Base-by-base conservation (phyloP, 768 basidiomycete species). In the Leucogyrophana mollusca region DNA sequence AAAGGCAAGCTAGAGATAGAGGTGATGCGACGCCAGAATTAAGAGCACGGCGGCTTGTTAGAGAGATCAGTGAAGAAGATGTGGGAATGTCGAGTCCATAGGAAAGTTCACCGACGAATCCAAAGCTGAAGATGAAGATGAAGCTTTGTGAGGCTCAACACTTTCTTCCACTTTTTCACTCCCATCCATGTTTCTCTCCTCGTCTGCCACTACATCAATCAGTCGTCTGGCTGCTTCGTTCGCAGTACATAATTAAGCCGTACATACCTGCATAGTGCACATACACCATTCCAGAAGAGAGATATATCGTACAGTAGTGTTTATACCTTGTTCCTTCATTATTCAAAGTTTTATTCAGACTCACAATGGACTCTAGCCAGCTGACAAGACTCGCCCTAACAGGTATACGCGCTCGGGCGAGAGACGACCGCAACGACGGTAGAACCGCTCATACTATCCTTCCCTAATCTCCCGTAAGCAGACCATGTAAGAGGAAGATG, bases 1-100 rank as follows among this genome's bases (percentile, higher is more conserved):
- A 16, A 9, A 33, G 16, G 3, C 23, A n/a, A 37, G 57, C 57
- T 25, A 52, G 58, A 50, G 63, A 65, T 40, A 55, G 63, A 45
- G 65, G 62, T 0, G 64, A 67, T 2, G 63, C 55, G 4, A 65
- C 64, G 20, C 64, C 64, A n/a, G 64, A 65, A 50, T 32, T 65
- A 37, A 58, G 56, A 44, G 65, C 64, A 34, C 62, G 57, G 41
- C 56, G 60, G 11, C 50, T 44, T n/a, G 50, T 62, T 23, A 59
- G 53, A 34, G 52, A 64, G 47, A 34, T 67, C 3, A 67, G 62
- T 32, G 59, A 66, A 33, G 35, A 37, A n/a, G 64, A 67, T 4
- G 53, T 62, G 24, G 58, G 60, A 16, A 65, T 65, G 62, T 41
- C 58, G 21, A 62, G 58, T 50, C 65, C 64, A 35, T 65, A 59